Percentiles rank a stretch among this genome's conserved stretches.
Evolutionary conservation across 495 filamentous ascomycete species (phyloP).

Genomic region (Rusavskia elegans): DNA sequence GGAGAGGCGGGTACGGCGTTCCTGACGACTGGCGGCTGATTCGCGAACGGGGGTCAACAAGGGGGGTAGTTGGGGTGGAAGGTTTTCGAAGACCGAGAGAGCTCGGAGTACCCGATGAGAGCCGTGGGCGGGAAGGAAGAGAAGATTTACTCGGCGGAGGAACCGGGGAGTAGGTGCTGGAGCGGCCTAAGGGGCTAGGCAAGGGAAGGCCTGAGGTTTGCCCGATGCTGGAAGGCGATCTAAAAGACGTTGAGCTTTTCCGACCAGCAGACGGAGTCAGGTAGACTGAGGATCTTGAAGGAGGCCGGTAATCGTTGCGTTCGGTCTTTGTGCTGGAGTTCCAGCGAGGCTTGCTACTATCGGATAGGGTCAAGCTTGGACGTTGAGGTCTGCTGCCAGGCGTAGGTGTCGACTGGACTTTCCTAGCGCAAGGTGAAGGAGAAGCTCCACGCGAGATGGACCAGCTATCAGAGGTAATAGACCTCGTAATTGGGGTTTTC

Average conservation of each 20-base stretch:
- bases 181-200: constrained; percentile 22
- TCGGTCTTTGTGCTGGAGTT: constrained; percentile 56
- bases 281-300: constrained; percentile 46
- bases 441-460: constrained; percentile 19
- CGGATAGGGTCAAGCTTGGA: constrained; percentile 22
- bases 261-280: constrained; percentile 49
- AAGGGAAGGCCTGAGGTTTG: constrained; percentile 17
- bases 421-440: constrained; percentile 28
- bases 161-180: constrained; percentile 25
- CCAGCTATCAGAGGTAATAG: constrained; percentile 9
- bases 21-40: constrained; percentile 2
- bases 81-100: constrained; percentile 9
- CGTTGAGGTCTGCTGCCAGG: constrained; percentile 32
- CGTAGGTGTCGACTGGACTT: constrained; percentile 40
- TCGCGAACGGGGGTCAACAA: constrained; percentile 22
- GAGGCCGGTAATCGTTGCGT: constrained; percentile 50
- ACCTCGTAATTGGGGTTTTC: constrained; percentile 15
- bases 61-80: constrained; percentile 18
- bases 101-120: constrained; percentile 24
- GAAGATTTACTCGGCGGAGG: constrained; percentile 15
- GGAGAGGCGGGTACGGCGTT: constrained; percentile 2
- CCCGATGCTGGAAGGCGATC: constrained; percentile 20
- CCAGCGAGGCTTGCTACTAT: constrained; percentile 60
- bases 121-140: constrained; percentile 25
- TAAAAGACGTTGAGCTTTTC: constrained; percentile 26